Percentiles rank a stretch among this genome's conserved stretches.
Conservation (phyloP, 1,139 yeast species). For the Hanseniaspora sp. region DNA sequence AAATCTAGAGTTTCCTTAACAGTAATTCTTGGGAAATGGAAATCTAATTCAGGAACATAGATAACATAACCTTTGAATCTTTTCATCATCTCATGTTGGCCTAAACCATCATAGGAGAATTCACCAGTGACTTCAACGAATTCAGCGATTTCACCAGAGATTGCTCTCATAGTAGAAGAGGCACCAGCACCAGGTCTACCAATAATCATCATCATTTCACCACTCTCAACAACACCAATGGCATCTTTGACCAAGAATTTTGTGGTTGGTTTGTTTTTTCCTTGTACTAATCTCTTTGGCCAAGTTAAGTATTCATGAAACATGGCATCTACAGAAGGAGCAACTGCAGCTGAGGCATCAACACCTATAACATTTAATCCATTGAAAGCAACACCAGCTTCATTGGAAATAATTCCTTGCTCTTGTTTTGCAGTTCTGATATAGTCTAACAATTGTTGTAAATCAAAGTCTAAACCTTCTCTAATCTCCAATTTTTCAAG, state of each 20-base stretch:
- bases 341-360: constrained; percentile 43
- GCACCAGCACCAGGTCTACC: constrained; percentile 66
- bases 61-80: constrained; percentile 43
- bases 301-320: constrained; percentile 29
- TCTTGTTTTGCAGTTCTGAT: constrained; percentile 29
- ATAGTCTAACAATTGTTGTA: constrained; percentile 33
- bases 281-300: constrained; percentile 27
- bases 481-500: constrained; percentile 33
- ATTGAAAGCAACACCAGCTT: constrained; percentile 41
- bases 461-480: constrained; percentile 34
- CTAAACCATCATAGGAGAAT: constrained; percentile 42
- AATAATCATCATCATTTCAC: constrained; percentile 50
- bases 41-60: constrained; percentile 52
- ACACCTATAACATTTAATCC: constrained; percentile 40
- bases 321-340: constrained; percentile 40
- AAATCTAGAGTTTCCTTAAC: constrained; percentile 53
- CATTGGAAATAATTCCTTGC: constrained; percentile 38
- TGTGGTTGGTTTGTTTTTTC: constrained; percentile 33
- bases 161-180: constrained; percentile 44
- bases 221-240: constrained; percentile 42
- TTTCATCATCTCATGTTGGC: constrained; percentile 40
- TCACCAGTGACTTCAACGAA: constrained; percentile 36
- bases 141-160: constrained; percentile 42
- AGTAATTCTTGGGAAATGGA: constrained; percentile 53
- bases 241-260: constrained; percentile 39